Base-by-base conservation (phyloP, 352 stramenopile species). In the Globisporangium megalacanthum region DNA sequence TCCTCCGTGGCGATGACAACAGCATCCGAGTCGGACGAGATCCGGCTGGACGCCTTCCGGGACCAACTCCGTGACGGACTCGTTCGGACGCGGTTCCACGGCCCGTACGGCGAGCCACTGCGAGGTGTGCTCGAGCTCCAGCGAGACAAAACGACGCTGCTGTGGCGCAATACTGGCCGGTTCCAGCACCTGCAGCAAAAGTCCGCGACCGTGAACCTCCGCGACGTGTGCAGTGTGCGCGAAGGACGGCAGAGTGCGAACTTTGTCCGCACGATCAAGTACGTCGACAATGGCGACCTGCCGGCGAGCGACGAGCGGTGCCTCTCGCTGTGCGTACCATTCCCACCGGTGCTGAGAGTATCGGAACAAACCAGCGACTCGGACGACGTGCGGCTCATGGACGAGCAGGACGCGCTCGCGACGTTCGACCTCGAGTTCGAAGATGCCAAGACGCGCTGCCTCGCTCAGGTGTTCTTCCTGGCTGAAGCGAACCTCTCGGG, bases 191-290 rank as follows among this genome's bases (percentile, higher is more conserved):
- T 58, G 1, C 71, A 74, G 58, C 64, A 56, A 50, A 66, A 36
- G 48, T 19, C 9, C 15, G 72, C 68, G 0, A 58, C 60, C 2
- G 71, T 88, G 22, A 56, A 69, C 6, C 44, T 91, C 1, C 70
- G 60, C 8, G 72, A 86, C n/a, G 75, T 89, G 6, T 68, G 67
- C 47, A 79, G 70, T 37, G 75, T 94, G 41, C 70, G 82, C 14
- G 73, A 75, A 6, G 84, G 84, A 13, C 73, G 82, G 0, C 84
- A 94, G 53, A 91, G 77, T 14, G 85, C 77, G 7, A 94, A 88
- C 31, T 83, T 94, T 51, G 72, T 92, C 44, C 75, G 84, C 45
- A 94, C 84, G 4, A 86, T 89, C 60, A 94, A 94, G 64, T 94
- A 89, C 55, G 49, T 94, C 17, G 52, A 61, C 7, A 55, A 64